Evolutionary conservation across 1,139 yeast genomes (phyloP), one percentile per base, ranked within the genome.

Genomic region (Hemisphaericaspora lyxosophila): DNA sequence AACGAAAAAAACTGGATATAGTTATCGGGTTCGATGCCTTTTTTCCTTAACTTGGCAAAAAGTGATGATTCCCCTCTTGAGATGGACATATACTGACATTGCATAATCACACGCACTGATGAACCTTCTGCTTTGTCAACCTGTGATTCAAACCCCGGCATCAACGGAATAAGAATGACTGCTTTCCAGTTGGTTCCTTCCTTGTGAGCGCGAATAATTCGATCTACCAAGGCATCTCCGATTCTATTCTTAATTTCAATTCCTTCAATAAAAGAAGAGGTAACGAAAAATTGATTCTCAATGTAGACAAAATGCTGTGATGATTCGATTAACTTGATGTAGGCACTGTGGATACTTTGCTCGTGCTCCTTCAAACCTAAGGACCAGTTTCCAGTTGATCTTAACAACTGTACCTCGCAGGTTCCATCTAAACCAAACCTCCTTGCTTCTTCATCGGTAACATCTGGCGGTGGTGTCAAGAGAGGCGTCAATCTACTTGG

Each of bases 81-180:
- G 31, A 94, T 94, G 2, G 96, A 84, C 80, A 86, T 82, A 59
- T 80, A 94, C 62, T 94, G 97, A 56, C 97, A 89, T 64, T 90
- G 95, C 95, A 92, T 90, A 51, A 94, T 94, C 24, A 92, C 85
- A 51, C 99, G 78, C 5, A 94, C 92, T 16, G 96, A 80, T 0
- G 96, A 85, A 5, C 97, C 98, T 50, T 89, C 97, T 5, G 95
- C 86, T 48, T 86, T 80, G 58, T 92, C 97, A 25, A 94, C 95
- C 49, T 89, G 88, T 13, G 96, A 83, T 54, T 87, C 95, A 59
- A 94, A 94, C 0, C 98, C 99, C 1, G 99, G 99, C 95, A 92
- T 88, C 50, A 94, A 70, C 3, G 99, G 99, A 44, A 94, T 88
- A 5, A 92, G 76, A 44, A 92, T 82, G 14, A 89, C 76, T 1